phyloP scores from a whole-genome alignment of 495 filamentous ascomycete species.

The Hypoxylon intermedium region DNA sequence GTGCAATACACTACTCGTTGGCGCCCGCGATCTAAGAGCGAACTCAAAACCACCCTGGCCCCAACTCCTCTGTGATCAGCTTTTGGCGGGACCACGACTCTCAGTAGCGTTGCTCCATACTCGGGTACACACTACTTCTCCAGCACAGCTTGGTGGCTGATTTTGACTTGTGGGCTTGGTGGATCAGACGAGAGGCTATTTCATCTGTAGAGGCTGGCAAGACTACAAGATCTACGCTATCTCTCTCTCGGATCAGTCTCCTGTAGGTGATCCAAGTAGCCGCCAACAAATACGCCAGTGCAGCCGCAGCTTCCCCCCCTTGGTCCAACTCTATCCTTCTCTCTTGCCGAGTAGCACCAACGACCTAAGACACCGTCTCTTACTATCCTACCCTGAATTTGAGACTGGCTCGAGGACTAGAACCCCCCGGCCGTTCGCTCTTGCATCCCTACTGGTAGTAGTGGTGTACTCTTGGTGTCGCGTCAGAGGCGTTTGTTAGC shows the following conservation, averaged over 20 bases:
- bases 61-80: constrained; percentile 27
- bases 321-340: constrained; percentile 45
- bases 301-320: constrained; percentile 43
- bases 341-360: constrained; percentile 33
- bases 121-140: constrained; percentile 33
- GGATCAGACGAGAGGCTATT: constrained; percentile 33
- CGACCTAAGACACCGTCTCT: constrained; percentile 43
- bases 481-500: constrained; percentile 42
- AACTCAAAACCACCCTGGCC: constrained; percentile 30
- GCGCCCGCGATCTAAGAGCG: constrained; percentile 34
- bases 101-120: constrained; percentile 37
- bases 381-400: constrained; percentile 37
- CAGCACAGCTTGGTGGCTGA: constrained; percentile 36
- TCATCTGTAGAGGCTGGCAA: constrained; percentile 27
- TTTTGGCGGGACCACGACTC: constrained; percentile 33
- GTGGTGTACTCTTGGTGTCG: constrained; percentile 55
- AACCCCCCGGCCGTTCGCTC: constrained; percentile 39
- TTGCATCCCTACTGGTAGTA: constrained; percentile 38
- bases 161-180: constrained; percentile 33
- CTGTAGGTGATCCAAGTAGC: constrained; percentile 40
- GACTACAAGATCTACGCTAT: constrained; percentile 37
- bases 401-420: constrained; percentile 40
- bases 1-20: constrained; percentile 34
- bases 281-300: constrained; percentile 47
- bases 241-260: constrained; percentile 27